Conservation (phyloP, 768 basidiomycete species). For the Boletus reticuloceps region DNA sequence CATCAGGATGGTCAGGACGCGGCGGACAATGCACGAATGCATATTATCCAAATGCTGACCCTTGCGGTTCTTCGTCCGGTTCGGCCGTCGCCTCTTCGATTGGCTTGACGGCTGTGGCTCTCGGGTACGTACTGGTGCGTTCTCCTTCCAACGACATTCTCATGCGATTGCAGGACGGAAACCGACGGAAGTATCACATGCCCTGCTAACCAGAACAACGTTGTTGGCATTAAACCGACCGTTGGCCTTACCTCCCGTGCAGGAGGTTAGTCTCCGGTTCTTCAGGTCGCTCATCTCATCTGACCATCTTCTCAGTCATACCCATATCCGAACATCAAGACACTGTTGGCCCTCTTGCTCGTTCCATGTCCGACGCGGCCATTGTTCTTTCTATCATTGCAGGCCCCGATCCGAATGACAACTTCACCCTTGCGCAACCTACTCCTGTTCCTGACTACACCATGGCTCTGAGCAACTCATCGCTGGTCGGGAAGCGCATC, state of each 20-base stretch:
- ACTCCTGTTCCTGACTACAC: constrained; percentile 51
- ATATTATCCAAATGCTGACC: constrained; percentile 50
- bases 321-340: constrained; percentile 59
- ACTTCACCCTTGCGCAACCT: constrained; percentile 54
- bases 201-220: constrained; percentile 50
- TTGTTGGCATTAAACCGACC: constrained; percentile 60
- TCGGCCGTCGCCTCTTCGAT: no score
- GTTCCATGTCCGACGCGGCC: constrained; percentile 53
- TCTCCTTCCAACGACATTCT: not conserved
- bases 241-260: constrained; percentile 58
- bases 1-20: constrained; percentile 58
- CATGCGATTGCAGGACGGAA: constrained; percentile 32
- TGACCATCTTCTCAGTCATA: constrained; percentile 38
- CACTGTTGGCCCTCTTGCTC: constrained; percentile 55
- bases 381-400: constrained; percentile 56
- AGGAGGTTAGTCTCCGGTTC: constrained; percentile 39
- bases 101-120: constrained; percentile 46
- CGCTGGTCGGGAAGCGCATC: no score
- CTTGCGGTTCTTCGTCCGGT: constrained; percentile 53
- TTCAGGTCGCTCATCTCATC: not conserved
- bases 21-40: constrained; percentile 50
- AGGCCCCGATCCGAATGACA: constrained; percentile 53
- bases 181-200: constrained; percentile 56
- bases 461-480: constrained; percentile 30
- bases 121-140: constrained; percentile 28